Evolutionary conservation across 1,284 basidiomycete species (phyloP).

Genomic region (Neonothopanus nambi): DNA sequence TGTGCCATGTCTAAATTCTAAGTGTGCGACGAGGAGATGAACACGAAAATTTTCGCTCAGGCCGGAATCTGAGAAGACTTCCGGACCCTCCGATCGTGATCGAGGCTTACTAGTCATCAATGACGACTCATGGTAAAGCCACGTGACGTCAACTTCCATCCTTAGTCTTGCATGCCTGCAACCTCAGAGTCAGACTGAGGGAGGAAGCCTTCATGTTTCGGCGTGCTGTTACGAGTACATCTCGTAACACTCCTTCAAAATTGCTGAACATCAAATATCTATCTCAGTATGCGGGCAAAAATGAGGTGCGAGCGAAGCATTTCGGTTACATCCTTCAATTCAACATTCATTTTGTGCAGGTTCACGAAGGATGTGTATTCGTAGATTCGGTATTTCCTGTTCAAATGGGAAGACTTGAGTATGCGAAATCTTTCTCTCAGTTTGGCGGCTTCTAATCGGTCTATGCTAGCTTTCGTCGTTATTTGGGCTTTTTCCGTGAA

Average conservation of each 20-base stretch:
- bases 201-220: constrained; percentile 3
- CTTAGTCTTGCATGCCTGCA: too few species aligned
- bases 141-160: too few species aligned
- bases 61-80: too few species aligned
- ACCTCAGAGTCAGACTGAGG: background rate
- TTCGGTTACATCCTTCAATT: background rate
- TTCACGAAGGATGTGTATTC: constrained; percentile 47
- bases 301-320: background rate
- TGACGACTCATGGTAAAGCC: too few species aligned
- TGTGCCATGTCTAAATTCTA: constrained; percentile 56
- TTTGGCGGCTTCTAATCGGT: constrained; percentile 9
- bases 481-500: constrained; percentile 57
- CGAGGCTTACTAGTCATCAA: too few species aligned
- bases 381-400: constrained; percentile 62
- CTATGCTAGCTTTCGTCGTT: constrained; percentile 56
- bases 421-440: constrained; percentile 23
- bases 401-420: constrained; percentile 53
- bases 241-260: background rate
- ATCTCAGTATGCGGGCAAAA: background rate
- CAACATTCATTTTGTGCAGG: background rate
- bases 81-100: too few species aligned
- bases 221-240: background rate
- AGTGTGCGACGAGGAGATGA: background rate
- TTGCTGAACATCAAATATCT: background rate
- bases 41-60: too few species aligned